These are phyloP conservation scores for Zalaria obscura DNA, from an alignment of 2,329 filamentous ascomycete genomes.

Conservation along the genomic window DNA sequence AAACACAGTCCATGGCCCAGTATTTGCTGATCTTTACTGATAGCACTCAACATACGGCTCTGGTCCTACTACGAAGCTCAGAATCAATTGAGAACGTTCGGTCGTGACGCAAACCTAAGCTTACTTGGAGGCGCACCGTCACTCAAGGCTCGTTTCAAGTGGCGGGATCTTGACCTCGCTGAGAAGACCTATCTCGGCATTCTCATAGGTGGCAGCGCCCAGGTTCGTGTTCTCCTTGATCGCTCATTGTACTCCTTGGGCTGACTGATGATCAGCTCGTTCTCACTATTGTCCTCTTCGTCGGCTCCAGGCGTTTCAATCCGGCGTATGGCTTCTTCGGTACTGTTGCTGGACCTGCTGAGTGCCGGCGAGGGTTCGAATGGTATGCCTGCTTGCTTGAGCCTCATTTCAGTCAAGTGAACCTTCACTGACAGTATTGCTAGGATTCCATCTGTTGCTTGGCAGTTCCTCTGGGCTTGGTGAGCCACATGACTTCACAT, in stretches of 20 bases:
- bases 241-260: neutral
- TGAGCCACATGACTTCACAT: neutral
- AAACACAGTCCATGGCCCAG: neutral
- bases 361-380: slow-evolving; percentile 44
- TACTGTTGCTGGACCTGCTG: slow-evolving; percentile 28
- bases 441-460: slow-evolving; percentile 48
- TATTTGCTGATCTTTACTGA: slow-evolving; percentile 13
- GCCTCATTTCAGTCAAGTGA: neutral
- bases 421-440: neutral
- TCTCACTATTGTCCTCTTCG: slow-evolving; percentile 9
- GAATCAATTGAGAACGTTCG: neutral
- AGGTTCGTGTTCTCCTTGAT: slow-evolving; percentile 25
- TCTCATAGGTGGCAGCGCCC: slow-evolving; percentile 38
- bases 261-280: slow-evolving; percentile 6
- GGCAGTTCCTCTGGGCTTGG: slow-evolving; percentile 50
- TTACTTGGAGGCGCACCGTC: neutral
- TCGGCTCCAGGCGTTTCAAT: slow-evolving; percentile 48
- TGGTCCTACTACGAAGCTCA: neutral
- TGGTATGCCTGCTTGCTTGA: slow-evolving; percentile 28
- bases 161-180: slow-evolving; percentile 24
- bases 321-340: slow-evolving; percentile 39
- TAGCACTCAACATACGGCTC: slow-evolving; percentile 17
- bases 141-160: slow-evolving; percentile 11
- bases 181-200: slow-evolving; percentile 37
- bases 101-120: neutral